Conservation (phyloP, 2,329 filamentous ascomycete species). For the Tolypocladium capitatum region DNA sequence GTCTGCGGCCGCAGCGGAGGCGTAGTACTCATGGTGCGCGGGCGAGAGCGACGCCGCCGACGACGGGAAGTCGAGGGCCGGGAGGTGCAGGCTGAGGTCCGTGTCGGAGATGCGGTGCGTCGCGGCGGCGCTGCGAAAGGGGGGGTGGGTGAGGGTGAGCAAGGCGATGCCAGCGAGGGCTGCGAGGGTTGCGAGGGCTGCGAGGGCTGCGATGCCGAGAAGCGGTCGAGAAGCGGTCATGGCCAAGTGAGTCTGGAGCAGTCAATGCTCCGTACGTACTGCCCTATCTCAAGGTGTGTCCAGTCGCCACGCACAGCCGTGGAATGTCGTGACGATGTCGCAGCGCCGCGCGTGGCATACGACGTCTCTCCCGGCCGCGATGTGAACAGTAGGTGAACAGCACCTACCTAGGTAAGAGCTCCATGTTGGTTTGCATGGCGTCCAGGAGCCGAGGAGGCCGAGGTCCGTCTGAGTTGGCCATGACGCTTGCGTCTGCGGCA, state of each 20-base stretch:
- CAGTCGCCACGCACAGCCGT: neutral
- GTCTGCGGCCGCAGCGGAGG: conserved; percentile 3
- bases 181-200: neutral
- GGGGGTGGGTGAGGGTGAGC: neutral
- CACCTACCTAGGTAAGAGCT: neutral
- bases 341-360: neutral
- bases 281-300: neutral
- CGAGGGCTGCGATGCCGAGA: neutral
- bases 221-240: neutral
- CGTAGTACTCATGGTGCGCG: conserved; percentile 1
- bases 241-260: neutral
- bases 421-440: neutral
- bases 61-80: neutral
- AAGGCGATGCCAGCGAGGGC: neutral
- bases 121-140: neutral
- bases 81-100: neutral
- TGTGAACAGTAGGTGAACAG: neutral
- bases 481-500: neutral
- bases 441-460: neutral
- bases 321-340: neutral
- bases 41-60: neutral
- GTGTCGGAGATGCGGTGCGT: neutral
- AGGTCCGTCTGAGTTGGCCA: neutral
- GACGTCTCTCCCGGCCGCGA: neutral
- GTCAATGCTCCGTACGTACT: too few species aligned